Percentiles rank a stretch among this genome's conserved stretches.
Conservation (phyloP, 164 flowering plant genomes). For the Echeveria elegans region DNA sequence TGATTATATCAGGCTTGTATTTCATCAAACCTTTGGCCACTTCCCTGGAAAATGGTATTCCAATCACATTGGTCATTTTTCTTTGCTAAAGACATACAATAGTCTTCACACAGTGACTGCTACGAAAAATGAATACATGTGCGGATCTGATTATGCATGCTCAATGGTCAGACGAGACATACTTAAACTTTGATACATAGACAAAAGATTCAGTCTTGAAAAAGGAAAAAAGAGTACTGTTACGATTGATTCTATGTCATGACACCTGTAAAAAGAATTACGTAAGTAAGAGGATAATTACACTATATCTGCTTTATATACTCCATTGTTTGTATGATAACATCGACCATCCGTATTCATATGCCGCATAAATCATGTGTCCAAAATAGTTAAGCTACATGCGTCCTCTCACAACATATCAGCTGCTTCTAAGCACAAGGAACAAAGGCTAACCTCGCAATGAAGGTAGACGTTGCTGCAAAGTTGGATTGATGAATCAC, state of each 20-base stretch:
- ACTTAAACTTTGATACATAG: neutral
- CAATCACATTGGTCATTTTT: neutral
- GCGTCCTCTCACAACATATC: neutral
- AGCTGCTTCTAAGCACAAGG: neutral
- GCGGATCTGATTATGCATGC: neutral
- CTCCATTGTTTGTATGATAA: too few species aligned
- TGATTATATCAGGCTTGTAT: constrained; percentile 88
- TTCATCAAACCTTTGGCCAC: constrained; percentile 92
- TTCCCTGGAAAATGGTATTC: constrained; percentile 38
- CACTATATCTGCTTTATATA: too few species aligned
- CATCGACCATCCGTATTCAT: too few species aligned
- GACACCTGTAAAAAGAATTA: too few species aligned
- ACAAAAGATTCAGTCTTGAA: neutral
- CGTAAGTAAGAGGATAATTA: too few species aligned
- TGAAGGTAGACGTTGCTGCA: constrained; percentile 88
- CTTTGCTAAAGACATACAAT: neutral
- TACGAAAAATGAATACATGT: neutral
- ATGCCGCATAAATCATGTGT: neutral
- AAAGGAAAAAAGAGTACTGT: neutral
- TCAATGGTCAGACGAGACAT: neutral
- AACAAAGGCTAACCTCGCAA: constrained; percentile 58
- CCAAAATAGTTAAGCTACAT: neutral
- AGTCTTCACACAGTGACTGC: neutral
- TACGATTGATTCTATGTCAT: neutral
- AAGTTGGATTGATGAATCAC: constrained; percentile 85